Evolutionary conservation across 2,329 filamentous ascomycete genomes (phyloP), one percentile per base, ranked within the genome.

Genomic region (Diaporthe sp.): DNA sequence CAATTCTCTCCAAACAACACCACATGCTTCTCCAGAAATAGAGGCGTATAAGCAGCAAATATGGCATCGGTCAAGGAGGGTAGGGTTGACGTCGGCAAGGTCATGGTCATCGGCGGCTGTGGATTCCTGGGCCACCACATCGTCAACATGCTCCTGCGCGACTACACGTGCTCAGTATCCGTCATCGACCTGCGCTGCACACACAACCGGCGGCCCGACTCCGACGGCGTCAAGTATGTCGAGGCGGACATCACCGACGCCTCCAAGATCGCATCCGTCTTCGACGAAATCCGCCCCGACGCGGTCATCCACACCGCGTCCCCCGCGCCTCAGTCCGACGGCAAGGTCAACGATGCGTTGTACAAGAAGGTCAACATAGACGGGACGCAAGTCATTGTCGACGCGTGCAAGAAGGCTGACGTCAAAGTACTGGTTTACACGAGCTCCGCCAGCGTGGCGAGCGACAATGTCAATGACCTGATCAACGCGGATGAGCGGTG

Each of bases 301-400:
- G 91, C 97, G 19, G 95, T 99, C 70, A 93, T 98, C 81, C 96
- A 99, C 85, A 98, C 96, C 2, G 97, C 96, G 28, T 94, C 93
- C 46, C 94, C 94, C 53, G 84, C 88, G 34, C 88, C 87, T 75
- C 89, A 90, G 82, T 86, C 89, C 85, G 84, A 83, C 81, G 81
- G 87, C 82, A 85, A 86, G 81, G 84, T 89, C 81, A 84, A 88
- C 80, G 88, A 92, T 78, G 88, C 90, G 25, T 85, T 94, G 49
- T 93, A 97, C 83, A 91, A 91, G 80, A 93, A 92, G 83, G 94
- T 98, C 82, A 99, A 98, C 83, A 93, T 98, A 71, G 93, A 95
- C 70, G 96, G 96, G 70, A 98, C 97, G 19, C 88, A 88, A 78
- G 92, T 93, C 78, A 90, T 98, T 67, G 87, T 98, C 73, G 91